These are phyloP conservation scores for Selaginella tamariscina DNA, from an alignment of 75 land plant genomes.

Conservation along the genomic window DNA sequence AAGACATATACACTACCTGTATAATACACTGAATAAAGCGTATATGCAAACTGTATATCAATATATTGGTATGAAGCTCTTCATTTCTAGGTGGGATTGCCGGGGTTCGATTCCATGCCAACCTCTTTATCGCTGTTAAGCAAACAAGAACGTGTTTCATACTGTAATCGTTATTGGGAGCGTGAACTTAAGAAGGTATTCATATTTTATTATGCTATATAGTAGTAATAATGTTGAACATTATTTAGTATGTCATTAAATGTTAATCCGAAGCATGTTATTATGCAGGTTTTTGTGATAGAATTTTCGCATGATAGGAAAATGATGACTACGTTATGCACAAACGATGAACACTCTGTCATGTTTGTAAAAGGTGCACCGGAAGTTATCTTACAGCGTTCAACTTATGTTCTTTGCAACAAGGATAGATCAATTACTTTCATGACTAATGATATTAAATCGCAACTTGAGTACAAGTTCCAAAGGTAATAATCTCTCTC, in stretches of 20 bases:
- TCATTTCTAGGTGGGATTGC: constrained; percentile 86
- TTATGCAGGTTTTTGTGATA: constrained; percentile 53
- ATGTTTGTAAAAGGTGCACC: constrained; percentile 96
- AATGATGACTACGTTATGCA: constrained; percentile 96
- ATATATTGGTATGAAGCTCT: no score
- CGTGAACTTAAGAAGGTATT: constrained; percentile 82
- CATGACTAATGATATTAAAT: constrained; percentile 47
- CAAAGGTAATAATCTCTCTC: constrained; percentile 35
- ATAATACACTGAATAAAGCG: no score
- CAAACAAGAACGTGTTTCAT: constrained; percentile 88
- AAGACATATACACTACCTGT: no score
- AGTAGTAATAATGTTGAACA: neutral
- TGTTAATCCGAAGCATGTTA: constrained; percentile 8
- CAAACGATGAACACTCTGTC: constrained; percentile 56
- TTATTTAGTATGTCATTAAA: neutral
- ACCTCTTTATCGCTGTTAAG: constrained; percentile 79
- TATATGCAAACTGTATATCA: no score
- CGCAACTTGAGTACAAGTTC: constrained; percentile 60
- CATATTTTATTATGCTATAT: neutral
- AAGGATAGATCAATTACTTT: constrained; percentile 77
- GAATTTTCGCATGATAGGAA: constrained; percentile 96
- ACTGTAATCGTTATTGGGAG: constrained; percentile 96
- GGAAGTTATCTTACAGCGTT: constrained; percentile 72
- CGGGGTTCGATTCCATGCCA: constrained; percentile 98
- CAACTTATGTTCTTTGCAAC: constrained; percentile 77